Percentiles rank a stretch among this genome's conserved stretches.
Conservation (phyloP, 2,329 filamentous ascomycete genomes). For the Cladosporium sphaerospermum region DNA sequence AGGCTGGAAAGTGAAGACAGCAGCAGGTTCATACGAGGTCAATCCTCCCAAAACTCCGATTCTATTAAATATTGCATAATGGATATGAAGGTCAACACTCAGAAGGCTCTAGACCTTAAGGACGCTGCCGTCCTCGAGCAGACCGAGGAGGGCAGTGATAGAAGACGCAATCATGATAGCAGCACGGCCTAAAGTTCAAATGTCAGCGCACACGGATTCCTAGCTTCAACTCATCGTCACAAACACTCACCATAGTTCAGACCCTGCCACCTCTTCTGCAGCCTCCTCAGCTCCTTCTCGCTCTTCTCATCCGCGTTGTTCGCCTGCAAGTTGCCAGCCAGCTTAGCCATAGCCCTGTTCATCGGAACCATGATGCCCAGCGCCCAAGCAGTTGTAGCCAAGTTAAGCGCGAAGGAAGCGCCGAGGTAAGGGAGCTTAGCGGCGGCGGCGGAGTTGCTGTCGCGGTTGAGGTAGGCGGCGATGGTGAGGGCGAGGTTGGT, state of each 20-base stretch:
- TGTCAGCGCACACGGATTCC: constrained; percentile 4
- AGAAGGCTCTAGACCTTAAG: constrained; percentile 1
- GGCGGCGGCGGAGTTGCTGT: constrained; percentile 16
- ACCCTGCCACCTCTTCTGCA: constrained; percentile 25
- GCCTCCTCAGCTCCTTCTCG: constrained; percentile 23
- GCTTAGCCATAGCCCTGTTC: constrained; percentile 25
- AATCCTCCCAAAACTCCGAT: neutral
- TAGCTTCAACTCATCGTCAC: neutral
- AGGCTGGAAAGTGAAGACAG: neutral
- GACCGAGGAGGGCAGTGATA: constrained; percentile 4
- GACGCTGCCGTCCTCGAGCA: constrained; percentile 10
- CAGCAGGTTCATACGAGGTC: neutral
- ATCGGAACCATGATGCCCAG: constrained; percentile 27
- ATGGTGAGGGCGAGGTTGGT: constrained; percentile 25
- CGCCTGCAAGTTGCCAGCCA: constrained; percentile 20
- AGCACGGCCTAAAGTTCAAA: constrained; percentile 17
- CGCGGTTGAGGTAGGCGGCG: constrained; percentile 22
- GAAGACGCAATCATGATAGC: constrained; percentile 20
- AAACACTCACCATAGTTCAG: constrained; percentile 23
- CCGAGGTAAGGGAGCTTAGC: constrained; percentile 23
- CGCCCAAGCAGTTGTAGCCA: constrained; percentile 26
- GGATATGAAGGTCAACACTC: neutral
- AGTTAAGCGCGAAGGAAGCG: constrained; percentile 18
- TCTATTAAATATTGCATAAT: neutral
- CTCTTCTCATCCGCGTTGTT: constrained; percentile 21